Conservation (phyloP, 129 eudicot species). For the Dittrichia graveolens region DNA sequence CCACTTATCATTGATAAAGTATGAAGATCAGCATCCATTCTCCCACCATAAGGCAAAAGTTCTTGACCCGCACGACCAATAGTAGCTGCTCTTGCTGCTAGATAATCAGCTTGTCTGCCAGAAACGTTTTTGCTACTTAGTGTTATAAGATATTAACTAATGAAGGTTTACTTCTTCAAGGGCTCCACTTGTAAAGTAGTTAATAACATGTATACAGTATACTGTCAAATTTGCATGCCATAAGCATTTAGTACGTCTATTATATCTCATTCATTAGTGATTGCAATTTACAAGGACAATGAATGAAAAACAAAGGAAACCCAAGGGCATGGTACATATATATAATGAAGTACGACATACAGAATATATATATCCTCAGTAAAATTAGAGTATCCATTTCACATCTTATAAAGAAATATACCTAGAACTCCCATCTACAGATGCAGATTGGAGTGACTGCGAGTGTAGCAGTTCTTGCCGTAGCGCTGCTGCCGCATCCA, state of each 20-base stretch:
- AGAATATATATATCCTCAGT: not conserved
- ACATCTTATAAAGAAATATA: slow-evolving; percentile 28
- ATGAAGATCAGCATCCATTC: slow-evolving; percentile 73
- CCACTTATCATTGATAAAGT: slow-evolving; percentile 52
- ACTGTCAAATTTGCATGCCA: not conserved
- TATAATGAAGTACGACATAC: slow-evolving; percentile 10
- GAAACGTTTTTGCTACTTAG: slow-evolving; percentile 72
- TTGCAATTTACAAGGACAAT: slow-evolving; percentile 13
- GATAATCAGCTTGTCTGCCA: slow-evolving; percentile 99
- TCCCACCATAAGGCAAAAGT: slow-evolving; percentile 65
- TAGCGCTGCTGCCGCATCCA: slow-evolving; percentile 58
- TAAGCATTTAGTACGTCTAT: slow-evolving; percentile 22
- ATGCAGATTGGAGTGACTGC: slow-evolving; percentile 64
- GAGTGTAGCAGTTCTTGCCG: slow-evolving; percentile 78
- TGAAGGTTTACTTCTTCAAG: slow-evolving; percentile 19
- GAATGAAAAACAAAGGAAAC: not conserved
- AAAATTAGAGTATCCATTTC: not conserved
- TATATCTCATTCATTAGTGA: slow-evolving; percentile 23
- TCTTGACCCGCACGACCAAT: slow-evolving; percentile 64
- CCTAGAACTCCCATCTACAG: slow-evolving; percentile 86
- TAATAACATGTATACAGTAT: not conserved
- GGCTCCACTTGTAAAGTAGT: slow-evolving; percentile 32
- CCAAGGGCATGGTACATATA: not conserved
- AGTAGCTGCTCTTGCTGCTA: slow-evolving; percentile 65
- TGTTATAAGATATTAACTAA: slow-evolving; percentile 38